A percentile compares a stretch with the other conserved stretches of the same genome.
phyloP scores from a whole-genome alignment of 805 yeast genomes.

The Kurtzmaniella cleridarum region DNA sequence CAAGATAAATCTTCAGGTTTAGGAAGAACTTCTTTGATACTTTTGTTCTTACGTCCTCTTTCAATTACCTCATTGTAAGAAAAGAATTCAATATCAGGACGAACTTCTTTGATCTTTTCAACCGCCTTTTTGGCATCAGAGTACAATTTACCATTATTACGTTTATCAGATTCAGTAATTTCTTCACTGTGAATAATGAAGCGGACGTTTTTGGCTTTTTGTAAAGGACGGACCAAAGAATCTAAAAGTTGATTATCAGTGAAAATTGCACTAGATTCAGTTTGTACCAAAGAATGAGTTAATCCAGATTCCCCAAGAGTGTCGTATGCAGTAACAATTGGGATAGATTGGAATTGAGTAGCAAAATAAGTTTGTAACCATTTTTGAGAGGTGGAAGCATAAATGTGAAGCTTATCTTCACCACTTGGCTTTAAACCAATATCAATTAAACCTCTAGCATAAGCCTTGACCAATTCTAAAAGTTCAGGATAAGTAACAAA shows the following conservation, averaged over 20 bases:
- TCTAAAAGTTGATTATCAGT: constrained; percentile 74
- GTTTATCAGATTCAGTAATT: constrained; percentile 56
- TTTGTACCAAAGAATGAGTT: constrained; percentile 78
- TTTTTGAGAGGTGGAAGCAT: constrained; percentile 79
- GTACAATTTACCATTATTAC: constrained; percentile 58
- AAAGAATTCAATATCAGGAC: constrained; percentile 70
- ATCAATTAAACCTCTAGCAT: constrained; percentile 72
- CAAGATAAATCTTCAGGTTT: constrained; percentile 58
- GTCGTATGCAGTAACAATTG: constrained; percentile 94
- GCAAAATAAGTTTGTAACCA: constrained; percentile 91
- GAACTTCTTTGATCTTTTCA: constrained; percentile 53
- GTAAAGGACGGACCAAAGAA: constrained; percentile 67
- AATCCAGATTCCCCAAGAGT: constrained; percentile 87
- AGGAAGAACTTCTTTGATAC: constrained; percentile 38
- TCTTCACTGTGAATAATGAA: constrained; percentile 66
- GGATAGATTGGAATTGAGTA: constrained; percentile 69
- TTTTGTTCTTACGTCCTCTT: constrained; percentile 52
- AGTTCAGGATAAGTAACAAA: constrained; percentile 61
- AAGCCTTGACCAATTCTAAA: constrained; percentile 39
- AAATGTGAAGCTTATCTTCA: constrained; percentile 67
- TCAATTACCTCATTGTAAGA: constrained; percentile 60
- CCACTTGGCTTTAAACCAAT: constrained; percentile 64
- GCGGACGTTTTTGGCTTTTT: constrained; percentile 55
- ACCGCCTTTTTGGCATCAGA: constrained; percentile 51
- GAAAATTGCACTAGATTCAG: constrained; percentile 72